A percentile compares a stretch with the other conserved stretches of the same genome.
These are phyloP conservation scores for Solanum bulbocastanum DNA, from an alignment of 257 asterid species.

Conservation along the genomic window DNA sequence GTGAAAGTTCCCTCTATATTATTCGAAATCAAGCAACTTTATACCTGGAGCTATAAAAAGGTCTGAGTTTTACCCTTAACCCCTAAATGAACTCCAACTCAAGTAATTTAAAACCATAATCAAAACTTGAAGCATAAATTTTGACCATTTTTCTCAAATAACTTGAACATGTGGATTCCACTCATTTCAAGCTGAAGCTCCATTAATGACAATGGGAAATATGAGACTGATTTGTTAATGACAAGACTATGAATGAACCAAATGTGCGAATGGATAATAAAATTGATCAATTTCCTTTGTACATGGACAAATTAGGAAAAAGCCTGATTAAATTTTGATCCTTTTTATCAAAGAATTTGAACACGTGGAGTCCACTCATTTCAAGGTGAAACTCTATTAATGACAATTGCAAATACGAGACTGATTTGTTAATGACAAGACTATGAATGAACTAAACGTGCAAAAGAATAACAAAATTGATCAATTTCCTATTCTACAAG, in stretches of 20 bases:
- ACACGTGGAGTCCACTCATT: background rate
- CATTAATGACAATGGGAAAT: background rate
- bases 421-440: background rate
- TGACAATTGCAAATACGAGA: background rate
- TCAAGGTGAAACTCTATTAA: background rate
- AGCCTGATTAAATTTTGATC: background rate
- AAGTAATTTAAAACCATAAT: background rate
- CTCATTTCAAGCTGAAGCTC: background rate
- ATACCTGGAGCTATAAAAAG: background rate
- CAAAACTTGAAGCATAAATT: background rate
- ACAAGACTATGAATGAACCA: background rate
- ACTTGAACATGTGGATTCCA: background rate
- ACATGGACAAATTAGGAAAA: background rate
- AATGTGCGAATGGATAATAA: rapidly evolving
- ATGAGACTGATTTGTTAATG: background rate
- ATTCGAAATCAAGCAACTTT: background rate
- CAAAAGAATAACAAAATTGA: background rate
- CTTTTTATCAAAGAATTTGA: background rate
- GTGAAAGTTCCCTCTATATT: background rate
- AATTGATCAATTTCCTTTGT: background rate
- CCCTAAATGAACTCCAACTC: background rate
- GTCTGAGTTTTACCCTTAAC: background rate
- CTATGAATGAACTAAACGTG: background rate
- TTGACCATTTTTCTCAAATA: background rate
- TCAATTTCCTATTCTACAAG: background rate